Percentiles rank a stretch among this genome's conserved stretches.
These are phyloP conservation scores for Yamadazyma sp. DNA, from an alignment of 1,139 yeast species.

Conservation along the genomic window DNA sequence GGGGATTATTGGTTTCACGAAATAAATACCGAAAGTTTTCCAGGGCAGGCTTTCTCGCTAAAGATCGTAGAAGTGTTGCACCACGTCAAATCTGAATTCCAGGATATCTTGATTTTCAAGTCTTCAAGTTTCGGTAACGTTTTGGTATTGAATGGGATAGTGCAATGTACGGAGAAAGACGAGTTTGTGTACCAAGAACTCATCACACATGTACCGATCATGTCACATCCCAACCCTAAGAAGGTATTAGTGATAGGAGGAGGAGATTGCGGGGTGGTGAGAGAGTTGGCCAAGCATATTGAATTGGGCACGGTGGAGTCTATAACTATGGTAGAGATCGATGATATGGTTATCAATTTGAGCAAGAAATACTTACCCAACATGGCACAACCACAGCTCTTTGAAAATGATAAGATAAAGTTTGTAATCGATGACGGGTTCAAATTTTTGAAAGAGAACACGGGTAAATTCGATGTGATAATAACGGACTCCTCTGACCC, in stretches of 20 bases:
- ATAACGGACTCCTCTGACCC: slow-evolving; percentile 97
- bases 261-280: slow-evolving; percentile 90
- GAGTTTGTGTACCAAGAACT: slow-evolving; percentile 91
- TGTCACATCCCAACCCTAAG: slow-evolving; percentile 72
- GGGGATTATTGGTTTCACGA: slow-evolving; percentile 45
- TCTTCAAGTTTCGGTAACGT: slow-evolving; percentile 80
- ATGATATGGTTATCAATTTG: slow-evolving; percentile 77
- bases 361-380: slow-evolving; percentile 74
- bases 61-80: slow-evolving; percentile 34
- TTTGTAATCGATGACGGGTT: slow-evolving; percentile 88
- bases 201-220: slow-evolving; percentile 77
- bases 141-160: slow-evolving; percentile 79
- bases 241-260: slow-evolving; percentile 87
- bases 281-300: slow-evolving; percentile 80
- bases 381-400: slow-evolving; percentile 58
- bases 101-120: slow-evolving; percentile 66
- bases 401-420: slow-evolving; percentile 69
- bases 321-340: slow-evolving; percentile 87
- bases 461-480: slow-evolving; percentile 68
- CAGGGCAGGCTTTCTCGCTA: slow-evolving; percentile 47
- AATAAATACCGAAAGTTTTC: slow-evolving; percentile 34
- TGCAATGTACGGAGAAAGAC: slow-evolving; percentile 87
- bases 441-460: slow-evolving; percentile 56
- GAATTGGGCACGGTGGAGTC: slow-evolving; percentile 53
- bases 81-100: slow-evolving; percentile 37